Evolutionary conservation across 306 rosid genomes (phyloP).

Genomic region (Carpinus viminea): DNA sequence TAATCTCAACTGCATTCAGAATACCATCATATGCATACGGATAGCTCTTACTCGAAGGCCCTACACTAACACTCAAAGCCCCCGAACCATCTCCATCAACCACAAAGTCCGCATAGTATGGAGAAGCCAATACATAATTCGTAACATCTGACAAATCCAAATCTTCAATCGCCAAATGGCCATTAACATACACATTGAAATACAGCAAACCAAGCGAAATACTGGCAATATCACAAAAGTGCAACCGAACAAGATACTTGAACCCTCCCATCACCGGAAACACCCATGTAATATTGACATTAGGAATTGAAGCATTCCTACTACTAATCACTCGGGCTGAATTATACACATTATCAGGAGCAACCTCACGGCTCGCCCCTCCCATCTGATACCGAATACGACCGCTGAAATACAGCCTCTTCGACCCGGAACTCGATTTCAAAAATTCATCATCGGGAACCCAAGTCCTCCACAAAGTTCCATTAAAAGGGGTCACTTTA

Average conservation of each 20-base stretch:
- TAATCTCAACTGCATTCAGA: slow-evolving; percentile 54
- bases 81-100: slow-evolving; percentile 53
- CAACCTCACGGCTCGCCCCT: slow-evolving; percentile 86
- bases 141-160: slow-evolving; percentile 62
- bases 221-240: slow-evolving; percentile 92
- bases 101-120: slow-evolving; percentile 66
- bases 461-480: slow-evolving; percentile 93
- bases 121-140: slow-evolving; percentile 55
- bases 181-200: slow-evolving; percentile 87
- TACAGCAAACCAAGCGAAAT: slow-evolving; percentile 59
- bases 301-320: slow-evolving; percentile 55
- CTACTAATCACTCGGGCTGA: slow-evolving; percentile 73
- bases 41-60: slow-evolving; percentile 59
- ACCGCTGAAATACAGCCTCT: slow-evolving; percentile 62
- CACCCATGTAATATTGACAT: slow-evolving; percentile 75
- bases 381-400: slow-evolving; percentile 66
- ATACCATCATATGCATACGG: slow-evolving; percentile 46
- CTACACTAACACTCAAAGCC: slow-evolving; percentile 50
- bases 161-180: slow-evolving; percentile 50
- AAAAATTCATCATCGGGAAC: slow-evolving; percentile 64
- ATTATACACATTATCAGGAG: slow-evolving; percentile 88
- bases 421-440: slow-evolving; percentile 46
- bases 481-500: slow-evolving; percentile 92
- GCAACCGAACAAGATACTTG: slow-evolving; percentile 69
- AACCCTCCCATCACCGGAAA: slow-evolving; percentile 59